phyloP scores from a whole-genome alignment of 331 rosid species.

The Stylosanthes scabra region DNA sequence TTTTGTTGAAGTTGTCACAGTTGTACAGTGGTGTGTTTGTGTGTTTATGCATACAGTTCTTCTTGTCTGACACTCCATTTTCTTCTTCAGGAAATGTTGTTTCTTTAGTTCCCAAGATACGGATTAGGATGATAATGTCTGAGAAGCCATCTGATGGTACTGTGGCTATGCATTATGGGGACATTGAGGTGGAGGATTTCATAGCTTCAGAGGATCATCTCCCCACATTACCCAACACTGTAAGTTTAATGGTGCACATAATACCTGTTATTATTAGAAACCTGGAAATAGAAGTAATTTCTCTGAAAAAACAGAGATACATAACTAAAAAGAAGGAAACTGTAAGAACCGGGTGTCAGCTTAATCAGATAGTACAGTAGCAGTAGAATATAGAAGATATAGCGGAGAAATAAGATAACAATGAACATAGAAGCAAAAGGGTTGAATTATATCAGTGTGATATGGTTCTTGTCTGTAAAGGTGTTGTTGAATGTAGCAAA shows the following conservation, averaged over 20 bases:
- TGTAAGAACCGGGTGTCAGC: too few species aligned
- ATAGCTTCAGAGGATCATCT: conserved; percentile 71
- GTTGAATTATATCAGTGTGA: too few species aligned
- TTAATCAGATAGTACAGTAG: too few species aligned
- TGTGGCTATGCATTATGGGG: conserved; percentile 82
- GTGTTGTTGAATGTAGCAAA: too few species aligned
- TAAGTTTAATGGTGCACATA: conserved; percentile 52
- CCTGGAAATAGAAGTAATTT: not conserved
- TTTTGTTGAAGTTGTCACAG: conserved; percentile 33
- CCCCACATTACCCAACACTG: conserved; percentile 90
- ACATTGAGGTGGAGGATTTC: conserved; percentile 60
- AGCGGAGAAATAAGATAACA: too few species aligned
- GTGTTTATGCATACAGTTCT: not conserved
- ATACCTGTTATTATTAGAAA: not conserved
- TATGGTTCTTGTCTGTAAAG: too few species aligned
- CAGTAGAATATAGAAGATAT: too few species aligned
- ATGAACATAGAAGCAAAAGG: too few species aligned
- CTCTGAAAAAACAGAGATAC: not conserved
- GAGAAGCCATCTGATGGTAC: conserved; percentile 95
- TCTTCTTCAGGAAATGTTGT: conserved; percentile 63
- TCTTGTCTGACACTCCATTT: conserved; percentile 39
- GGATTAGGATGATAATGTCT: conserved; percentile 77
- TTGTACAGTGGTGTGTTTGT: too few species aligned
- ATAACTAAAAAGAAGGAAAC: too few species aligned
- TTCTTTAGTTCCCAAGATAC: conserved; percentile 51